These are phyloP conservation scores for Physcomitrium patens DNA, from an alignment of 225 moss, liverwort and hornwort genomes.

Conservation along the genomic window DNA sequence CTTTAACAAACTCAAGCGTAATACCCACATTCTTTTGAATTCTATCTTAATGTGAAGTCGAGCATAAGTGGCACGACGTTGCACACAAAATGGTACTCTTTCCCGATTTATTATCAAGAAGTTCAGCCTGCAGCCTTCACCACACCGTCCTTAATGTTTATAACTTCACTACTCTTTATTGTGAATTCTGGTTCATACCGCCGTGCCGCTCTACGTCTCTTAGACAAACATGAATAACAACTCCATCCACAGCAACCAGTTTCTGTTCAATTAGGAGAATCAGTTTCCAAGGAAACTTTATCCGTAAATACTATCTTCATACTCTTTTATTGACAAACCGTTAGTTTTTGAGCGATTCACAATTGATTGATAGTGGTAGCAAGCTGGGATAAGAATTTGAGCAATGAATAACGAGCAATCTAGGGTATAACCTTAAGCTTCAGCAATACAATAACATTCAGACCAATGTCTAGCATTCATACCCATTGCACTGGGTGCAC, in stretches of 20 bases:
- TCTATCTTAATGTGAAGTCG: background rate
- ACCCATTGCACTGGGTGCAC: background rate
- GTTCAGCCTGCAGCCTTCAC: slow-evolving; percentile 25
- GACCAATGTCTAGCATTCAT: slow-evolving; percentile 3
- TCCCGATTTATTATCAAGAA: slow-evolving; percentile 10
- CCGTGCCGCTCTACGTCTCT: slow-evolving; percentile 33
- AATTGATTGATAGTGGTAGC: background rate
- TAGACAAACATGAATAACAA: slow-evolving; percentile 18
- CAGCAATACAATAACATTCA: background rate
- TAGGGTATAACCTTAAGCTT: background rate
- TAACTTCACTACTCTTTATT: slow-evolving; percentile 20
- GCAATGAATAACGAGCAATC: background rate
- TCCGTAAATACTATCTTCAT: slow-evolving; percentile 6
- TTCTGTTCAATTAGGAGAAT: slow-evolving; percentile 27
- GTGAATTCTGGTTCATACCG: slow-evolving; percentile 34
- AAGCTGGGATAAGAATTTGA: background rate
- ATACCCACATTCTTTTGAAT: background rate
- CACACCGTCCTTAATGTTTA: slow-evolving; percentile 21
- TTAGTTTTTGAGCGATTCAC: background rate
- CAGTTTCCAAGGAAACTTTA: slow-evolving; percentile 1
- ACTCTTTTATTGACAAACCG: background rate
- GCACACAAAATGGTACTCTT: slow-evolving; percentile 9
- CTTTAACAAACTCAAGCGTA: slow-evolving; percentile 1
- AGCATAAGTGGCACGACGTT: slow-evolving; percentile 10
- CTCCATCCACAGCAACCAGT: slow-evolving; percentile 33